Percentiles rank a stretch among this genome's conserved stretches.
Evolutionary conservation across 2,329 filamentous ascomycete species (phyloP).

Genomic region (Ophiocordyceps camponoti-saundersi): DNA sequence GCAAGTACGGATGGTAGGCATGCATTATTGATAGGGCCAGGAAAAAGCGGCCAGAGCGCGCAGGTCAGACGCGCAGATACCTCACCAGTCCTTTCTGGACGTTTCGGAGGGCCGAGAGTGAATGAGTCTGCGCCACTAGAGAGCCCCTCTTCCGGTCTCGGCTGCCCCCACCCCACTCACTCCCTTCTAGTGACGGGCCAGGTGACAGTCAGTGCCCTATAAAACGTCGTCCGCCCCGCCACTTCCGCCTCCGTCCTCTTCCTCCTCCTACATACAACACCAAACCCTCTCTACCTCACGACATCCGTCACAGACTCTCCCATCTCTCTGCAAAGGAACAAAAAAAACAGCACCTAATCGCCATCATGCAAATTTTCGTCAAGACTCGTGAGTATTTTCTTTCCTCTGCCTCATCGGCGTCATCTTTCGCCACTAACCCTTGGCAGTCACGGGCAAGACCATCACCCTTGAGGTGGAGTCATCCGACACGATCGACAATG

Average conservation of each 20-base stretch:
- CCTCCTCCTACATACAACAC: constrained; percentile 6
- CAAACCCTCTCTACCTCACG: background rate
- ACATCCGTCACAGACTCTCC: background rate
- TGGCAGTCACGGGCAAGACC: constrained; percentile 4
- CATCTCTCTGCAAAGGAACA: background rate
- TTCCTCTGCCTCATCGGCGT: background rate
- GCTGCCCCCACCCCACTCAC: background rate
- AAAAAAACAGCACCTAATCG: constrained; percentile 4
- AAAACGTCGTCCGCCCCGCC: background rate
- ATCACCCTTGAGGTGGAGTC: constrained; percentile 12
- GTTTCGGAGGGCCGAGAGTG: background rate
- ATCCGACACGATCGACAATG: constrained; percentile 16
- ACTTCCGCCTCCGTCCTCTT: background rate
- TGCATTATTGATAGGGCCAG: background rate
- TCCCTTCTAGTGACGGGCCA: no score
- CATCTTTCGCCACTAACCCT: background rate
- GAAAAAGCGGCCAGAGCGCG: background rate
- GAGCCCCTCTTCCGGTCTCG: background rate
- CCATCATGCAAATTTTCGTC: constrained; percentile 91
- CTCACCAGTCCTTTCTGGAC: background rate
- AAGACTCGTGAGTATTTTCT: constrained; percentile 60
- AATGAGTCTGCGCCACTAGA: background rate
- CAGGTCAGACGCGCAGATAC: background rate
- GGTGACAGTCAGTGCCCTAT: background rate
- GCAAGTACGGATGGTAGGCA: background rate